Percentiles rank a stretch among this genome's conserved stretches.
Evolutionary conservation across 2,329 filamentous ascomycete genomes (phyloP).

Genomic region (Diaporthe sp.): DNA sequence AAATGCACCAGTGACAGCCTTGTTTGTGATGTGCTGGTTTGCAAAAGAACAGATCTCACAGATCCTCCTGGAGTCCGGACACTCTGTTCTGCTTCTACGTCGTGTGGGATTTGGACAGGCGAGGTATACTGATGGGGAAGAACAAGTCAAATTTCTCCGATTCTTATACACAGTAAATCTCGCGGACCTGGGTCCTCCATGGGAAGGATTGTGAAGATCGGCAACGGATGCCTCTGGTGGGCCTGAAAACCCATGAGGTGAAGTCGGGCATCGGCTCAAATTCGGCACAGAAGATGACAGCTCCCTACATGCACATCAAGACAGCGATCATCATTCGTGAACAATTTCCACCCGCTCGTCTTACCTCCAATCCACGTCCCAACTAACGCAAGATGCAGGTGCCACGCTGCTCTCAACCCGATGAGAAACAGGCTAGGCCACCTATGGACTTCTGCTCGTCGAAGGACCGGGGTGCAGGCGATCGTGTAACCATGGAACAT

Average conservation of each 20-base stretch:
- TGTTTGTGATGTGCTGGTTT: too few species aligned
- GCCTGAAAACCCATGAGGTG: not conserved
- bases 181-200: not conserved
- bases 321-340: too few species aligned
- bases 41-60: too few species aligned
- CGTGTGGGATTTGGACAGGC: too few species aligned
- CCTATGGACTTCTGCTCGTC: not conserved
- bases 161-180: not conserved
- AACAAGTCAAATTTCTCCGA: too few species aligned
- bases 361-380: not conserved
- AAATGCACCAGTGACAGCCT: too few species aligned
- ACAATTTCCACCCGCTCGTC: not conserved
- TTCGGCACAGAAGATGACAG: slow-evolving; percentile 1
- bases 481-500: not conserved
- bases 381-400: not conserved
- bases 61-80: too few species aligned
- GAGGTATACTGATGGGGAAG: too few species aligned
- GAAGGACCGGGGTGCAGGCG: not conserved
- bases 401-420: not conserved
- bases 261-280: slow-evolving; percentile 1
- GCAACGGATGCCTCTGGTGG: not conserved
- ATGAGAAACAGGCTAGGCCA: not conserved
- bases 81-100: too few species aligned
- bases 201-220: not conserved
- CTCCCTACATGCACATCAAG: not conserved